These are phyloP conservation scores for Ceratocystis variospora DNA, from an alignment of 2,329 filamentous ascomycete genomes.

Conservation along the genomic window DNA sequence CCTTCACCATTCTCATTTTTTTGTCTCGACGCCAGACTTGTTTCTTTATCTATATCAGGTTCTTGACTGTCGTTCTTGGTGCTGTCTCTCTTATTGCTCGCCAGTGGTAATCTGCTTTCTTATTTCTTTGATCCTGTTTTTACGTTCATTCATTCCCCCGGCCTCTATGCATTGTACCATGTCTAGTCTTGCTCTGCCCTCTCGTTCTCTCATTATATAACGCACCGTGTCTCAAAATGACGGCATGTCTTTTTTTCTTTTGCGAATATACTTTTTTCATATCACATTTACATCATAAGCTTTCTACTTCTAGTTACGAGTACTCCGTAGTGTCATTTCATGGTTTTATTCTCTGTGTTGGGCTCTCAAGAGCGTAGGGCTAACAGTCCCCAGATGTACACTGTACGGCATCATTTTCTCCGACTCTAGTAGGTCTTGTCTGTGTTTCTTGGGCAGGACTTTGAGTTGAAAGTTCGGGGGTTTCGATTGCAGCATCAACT, in stretches of 20 bases:
- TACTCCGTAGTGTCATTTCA: neutral
- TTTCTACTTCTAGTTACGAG: neutral
- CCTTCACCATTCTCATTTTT: slow-evolving; percentile 1
- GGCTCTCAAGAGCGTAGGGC: neutral
- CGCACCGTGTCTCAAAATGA: slow-evolving; percentile 7
- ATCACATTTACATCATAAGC: neutral
- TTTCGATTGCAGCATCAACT: slow-evolving; percentile 6
- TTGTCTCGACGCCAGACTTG: neutral
- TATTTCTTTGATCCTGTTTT: neutral
- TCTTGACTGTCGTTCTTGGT: slow-evolving; percentile 1
- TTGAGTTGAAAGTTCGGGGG: neutral
- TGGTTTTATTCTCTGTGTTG: neutral
- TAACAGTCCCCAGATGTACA: slow-evolving; percentile 15
- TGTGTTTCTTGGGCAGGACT: neutral
- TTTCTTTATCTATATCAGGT: too few relatives aligned
- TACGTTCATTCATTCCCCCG: slow-evolving; percentile 11
- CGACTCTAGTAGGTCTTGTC: neutral
- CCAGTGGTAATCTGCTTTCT: too few relatives aligned
- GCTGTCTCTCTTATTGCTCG: neutral
- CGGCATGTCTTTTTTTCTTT: neutral
- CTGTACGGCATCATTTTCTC: neutral
- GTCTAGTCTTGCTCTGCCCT: neutral
- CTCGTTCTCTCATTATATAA: neutral
- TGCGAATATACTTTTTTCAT: slow-evolving; percentile 4
- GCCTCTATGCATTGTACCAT: neutral